phyloP scores from a whole-genome alignment of 2,329 filamentous ascomycete genomes.

The Sclerotinia subarctica region DNA sequence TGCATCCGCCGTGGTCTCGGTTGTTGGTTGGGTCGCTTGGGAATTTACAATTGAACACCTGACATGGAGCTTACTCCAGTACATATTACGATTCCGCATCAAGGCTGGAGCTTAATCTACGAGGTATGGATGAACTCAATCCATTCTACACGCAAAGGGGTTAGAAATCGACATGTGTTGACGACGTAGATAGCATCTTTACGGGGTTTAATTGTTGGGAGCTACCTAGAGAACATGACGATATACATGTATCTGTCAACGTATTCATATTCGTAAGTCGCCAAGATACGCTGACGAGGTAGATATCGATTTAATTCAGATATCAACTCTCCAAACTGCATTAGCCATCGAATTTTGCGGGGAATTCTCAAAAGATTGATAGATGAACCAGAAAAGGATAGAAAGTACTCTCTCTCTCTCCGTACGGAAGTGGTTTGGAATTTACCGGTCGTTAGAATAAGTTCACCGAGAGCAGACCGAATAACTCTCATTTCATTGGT shows the following conservation, averaged over 20 bases:
- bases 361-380: background rate
- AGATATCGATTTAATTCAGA: background rate
- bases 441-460: background rate
- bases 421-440: no score
- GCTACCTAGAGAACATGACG: background rate
- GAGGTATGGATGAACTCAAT: conserved; percentile 1
- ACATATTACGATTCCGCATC: background rate
- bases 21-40: background rate
- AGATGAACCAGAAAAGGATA: background rate
- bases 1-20: background rate
- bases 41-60: background rate
- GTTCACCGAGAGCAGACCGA: background rate
- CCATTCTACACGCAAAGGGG: background rate
- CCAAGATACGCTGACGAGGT: conserved; percentile 6
- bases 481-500: background rate
- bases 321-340: background rate
- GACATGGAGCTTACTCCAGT: background rate
- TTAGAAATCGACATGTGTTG: background rate
- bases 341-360: background rate
- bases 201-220: background rate
- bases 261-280: conserved; percentile 5
- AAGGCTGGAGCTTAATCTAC: background rate
- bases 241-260: conserved; percentile 6
- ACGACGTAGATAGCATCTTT: no score
- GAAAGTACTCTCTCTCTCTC: background rate